Evolutionary conservation across 108 stramenopile species (phyloP).

Genomic region (Aurantiochytrium sp.): DNA sequence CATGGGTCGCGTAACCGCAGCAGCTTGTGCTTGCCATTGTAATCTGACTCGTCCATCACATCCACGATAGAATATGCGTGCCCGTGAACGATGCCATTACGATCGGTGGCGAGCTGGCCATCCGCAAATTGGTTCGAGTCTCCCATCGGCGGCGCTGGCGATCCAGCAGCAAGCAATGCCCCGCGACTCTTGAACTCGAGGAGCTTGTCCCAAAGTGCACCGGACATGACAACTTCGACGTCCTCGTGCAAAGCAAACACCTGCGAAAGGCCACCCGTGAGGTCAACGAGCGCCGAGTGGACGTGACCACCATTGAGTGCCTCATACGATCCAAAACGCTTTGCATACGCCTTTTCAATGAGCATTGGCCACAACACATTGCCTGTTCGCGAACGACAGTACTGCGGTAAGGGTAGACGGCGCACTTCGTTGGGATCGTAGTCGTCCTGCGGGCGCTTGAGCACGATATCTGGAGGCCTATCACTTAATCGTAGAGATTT

Average conservation of each 20-base stretch:
- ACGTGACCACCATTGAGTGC: conserved; percentile 16
- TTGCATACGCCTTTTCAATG: conserved; percentile 23
- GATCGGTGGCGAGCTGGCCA: background rate
- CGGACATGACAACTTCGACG: background rate
- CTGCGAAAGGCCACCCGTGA: conserved; percentile 12
- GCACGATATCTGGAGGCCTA: background rate
- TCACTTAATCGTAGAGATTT: background rate
- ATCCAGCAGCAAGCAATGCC: conserved; percentile 9
- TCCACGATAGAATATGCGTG: conserved; percentile 19
- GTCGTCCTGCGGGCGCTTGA: background rate
- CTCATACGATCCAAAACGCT: background rate
- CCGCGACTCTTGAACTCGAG: background rate
- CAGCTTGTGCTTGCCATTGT: background rate
- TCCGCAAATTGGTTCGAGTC: background rate
- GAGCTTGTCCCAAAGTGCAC: conserved; percentile 4
- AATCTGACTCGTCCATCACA: background rate
- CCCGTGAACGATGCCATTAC: conserved; percentile 20
- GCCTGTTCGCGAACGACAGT: background rate
- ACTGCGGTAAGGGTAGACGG: background rate
- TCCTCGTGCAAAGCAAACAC: background rate
- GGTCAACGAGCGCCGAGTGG: conserved; percentile 10
- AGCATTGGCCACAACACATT: conserved; percentile 22
- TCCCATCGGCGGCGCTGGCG: background rate
- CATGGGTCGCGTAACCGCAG: background rate
- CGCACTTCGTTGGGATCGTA: background rate